Evolutionary conservation across 176 grass and related monocot genomes (phyloP).

Genomic region (Microstegium vimineum): DNA sequence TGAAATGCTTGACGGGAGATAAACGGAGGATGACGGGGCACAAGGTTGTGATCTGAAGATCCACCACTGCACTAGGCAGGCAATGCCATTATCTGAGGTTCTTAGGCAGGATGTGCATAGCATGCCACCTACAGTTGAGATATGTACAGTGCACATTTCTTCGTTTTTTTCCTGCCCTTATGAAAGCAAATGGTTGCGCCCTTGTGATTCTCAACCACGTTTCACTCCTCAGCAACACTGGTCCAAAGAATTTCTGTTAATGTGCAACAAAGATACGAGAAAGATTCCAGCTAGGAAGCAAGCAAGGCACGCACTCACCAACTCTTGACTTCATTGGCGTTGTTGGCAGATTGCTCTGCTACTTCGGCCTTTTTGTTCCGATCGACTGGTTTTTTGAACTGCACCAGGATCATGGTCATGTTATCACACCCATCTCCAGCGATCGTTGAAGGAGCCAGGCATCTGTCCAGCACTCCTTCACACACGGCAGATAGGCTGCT

Average conservation of each 20-base stretch:
- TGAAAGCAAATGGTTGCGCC: no score
- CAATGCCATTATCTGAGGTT: slow-evolving; percentile 6
- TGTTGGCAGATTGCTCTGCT: slow-evolving; percentile 21
- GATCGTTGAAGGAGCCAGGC: slow-evolving; percentile 74
- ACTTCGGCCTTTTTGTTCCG: slow-evolving; percentile 16
- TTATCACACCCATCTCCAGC: slow-evolving; percentile 80
- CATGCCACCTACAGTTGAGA: slow-evolving; percentile 1
- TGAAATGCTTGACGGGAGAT: neutral
- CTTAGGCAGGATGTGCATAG: neutral
- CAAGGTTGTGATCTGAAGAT: neutral
- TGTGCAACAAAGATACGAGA: neutral
- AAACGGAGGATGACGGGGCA: neutral
- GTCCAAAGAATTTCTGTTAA: neutral
- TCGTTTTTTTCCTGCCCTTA: neutral
- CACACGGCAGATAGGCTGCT: slow-evolving; percentile 71
- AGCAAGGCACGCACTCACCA: neutral
- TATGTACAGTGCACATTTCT: neutral
- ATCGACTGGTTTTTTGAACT: slow-evolving; percentile 58
- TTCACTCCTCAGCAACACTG: slow-evolving; percentile 23
- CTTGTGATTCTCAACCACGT: neutral
- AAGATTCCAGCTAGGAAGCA: neutral
- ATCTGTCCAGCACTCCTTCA: slow-evolving; percentile 79
- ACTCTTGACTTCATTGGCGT: slow-evolving; percentile 7
- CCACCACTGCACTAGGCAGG: neutral
- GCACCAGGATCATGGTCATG: slow-evolving; percentile 99